Base-by-base conservation (phyloP, 2,329 filamentous ascomycete species). In the Trichothecium roseum region DNA sequence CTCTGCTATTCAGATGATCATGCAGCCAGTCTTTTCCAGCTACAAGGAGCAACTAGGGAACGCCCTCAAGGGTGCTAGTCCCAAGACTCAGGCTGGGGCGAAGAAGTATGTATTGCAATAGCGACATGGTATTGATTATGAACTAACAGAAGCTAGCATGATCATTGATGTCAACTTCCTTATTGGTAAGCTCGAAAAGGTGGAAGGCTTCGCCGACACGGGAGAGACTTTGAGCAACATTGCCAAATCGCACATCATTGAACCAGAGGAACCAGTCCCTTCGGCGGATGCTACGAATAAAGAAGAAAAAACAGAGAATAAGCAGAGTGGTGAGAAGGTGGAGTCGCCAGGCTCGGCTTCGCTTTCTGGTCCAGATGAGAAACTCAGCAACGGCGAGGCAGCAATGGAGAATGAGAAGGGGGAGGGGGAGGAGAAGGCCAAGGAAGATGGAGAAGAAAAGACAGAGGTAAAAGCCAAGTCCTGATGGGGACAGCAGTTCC, bases 31-130 rank as follows among this genome's bases (percentile, higher is more conserved):
- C 1, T 93, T 93, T 56, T 66, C 71, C 27, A 85, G 75, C 53
- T 94, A 94, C 56, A 78, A 77, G 49, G 79, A 84, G 38, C 83
- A 89, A 49, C 79, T 91, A 54, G 78, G 81, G 14, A 73, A 71
- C 43, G 81, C 81, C 9, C 79, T 91, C 45, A 62, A 69, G 30
- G 77, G 76, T 28, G 72, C 80, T 16, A 63, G 68, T 18, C 66
- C 86, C 16, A 75, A 71, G 56, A 85, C 76, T 6, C 70, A 76
- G 43, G 62, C 63, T 35, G 86, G 84, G 4, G 78, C 81, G 47
- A 69, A 79, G 48, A 81, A 82, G 83, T 88, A 66, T 52, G 74
- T 57, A 29, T 28, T n/a, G 24, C 13, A 8, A 14, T 8, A 13
- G 17, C 16, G 13, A 3, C 20, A 6, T 18, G 18, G 18, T 35